Evolutionary conservation across 371 early-diverging fungal species (phyloP).

Genomic region (Mortierella sp.): DNA sequence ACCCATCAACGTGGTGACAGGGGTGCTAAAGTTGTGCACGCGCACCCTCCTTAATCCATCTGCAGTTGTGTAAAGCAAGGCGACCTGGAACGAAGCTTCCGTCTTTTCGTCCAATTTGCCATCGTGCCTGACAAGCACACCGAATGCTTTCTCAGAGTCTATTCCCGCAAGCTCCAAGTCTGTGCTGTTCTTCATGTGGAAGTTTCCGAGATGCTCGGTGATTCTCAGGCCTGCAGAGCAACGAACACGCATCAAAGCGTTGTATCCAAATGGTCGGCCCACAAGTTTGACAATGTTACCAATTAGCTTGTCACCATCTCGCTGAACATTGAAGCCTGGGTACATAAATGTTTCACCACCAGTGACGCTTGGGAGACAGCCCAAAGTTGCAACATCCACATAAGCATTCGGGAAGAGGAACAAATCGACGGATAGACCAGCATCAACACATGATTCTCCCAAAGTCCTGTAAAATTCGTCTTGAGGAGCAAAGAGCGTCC

Average conservation of each 20-base stretch:
- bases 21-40: constrained; percentile 87
- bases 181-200: constrained; percentile 91
- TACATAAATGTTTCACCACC: constrained; percentile 90
- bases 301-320: constrained; percentile 76
- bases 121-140: constrained; percentile 88
- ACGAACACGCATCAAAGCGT: constrained; percentile 92
- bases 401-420: constrained; percentile 91
- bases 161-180: constrained; percentile 94
- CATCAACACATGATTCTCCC: constrained; percentile 81
- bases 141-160: constrained; percentile 88
- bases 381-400: constrained; percentile 89
- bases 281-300: constrained; percentile 80
- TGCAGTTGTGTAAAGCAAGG: constrained; percentile 92
- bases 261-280: constrained; percentile 87
- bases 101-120: constrained; percentile 88
- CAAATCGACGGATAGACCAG: constrained; percentile 88
- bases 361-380: constrained; percentile 83
- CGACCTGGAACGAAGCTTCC: constrained; percentile 89
- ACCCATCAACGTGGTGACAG: constrained; percentile 80
- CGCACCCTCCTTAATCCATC: constrained; percentile 92
- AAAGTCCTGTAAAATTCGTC: constrained; percentile 87
- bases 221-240: constrained; percentile 89
- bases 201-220: constrained; percentile 92
- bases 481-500: constrained; percentile 85
- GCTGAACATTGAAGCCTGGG: constrained; percentile 76